Evolutionary conservation across 208 protist genomes (phyloP).

Genomic region (Leishmania turanica): DNA sequence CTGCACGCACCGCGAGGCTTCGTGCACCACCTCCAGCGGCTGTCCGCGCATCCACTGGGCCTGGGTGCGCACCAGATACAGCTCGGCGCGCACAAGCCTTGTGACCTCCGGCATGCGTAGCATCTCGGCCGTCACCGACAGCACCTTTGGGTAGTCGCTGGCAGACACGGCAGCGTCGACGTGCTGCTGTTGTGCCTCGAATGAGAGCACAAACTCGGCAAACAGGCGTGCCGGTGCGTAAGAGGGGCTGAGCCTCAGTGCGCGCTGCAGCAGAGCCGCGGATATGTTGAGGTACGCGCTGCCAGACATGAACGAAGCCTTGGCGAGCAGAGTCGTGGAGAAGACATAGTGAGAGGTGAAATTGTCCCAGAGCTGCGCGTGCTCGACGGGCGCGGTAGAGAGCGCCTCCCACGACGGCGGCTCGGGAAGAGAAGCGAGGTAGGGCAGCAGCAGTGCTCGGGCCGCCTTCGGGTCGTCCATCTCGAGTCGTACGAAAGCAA

Average conservation of each 20-base stretch:
- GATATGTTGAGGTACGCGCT: conserved; percentile 73
- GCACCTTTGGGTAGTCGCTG: conserved; percentile 33
- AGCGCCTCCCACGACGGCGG: conserved; percentile 25
- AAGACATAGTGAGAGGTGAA: conserved; percentile 72
- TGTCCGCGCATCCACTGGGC: conserved; percentile 39
- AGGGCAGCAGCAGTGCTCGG: conserved; percentile 59
- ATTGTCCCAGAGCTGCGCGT: conserved; percentile 40
- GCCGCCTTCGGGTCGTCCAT: conserved; percentile 48
- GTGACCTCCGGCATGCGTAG: conserved; percentile 59
- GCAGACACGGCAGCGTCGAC: conserved; percentile 33
- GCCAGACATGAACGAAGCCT: conserved; percentile 79
- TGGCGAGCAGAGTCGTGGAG: conserved; percentile 63
- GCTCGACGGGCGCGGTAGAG: conserved; percentile 6
- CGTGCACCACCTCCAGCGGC: conserved; percentile 52
- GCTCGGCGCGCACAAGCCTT: conserved; percentile 36
- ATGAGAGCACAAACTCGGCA: conserved; percentile 63
- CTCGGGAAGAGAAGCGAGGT: conserved; percentile 63
- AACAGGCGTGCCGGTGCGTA: conserved; percentile 68
- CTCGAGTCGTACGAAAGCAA: conserved; percentile 66
- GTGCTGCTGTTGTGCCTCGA: conserved; percentile 56
- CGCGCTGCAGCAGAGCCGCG: conserved; percentile 65
- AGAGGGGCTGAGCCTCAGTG: conserved; percentile 47
- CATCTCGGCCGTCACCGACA: conserved; percentile 45
- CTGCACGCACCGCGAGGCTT: conserved; percentile 55
- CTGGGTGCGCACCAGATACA: conserved; percentile 58